A percentile compares a stretch with the other conserved stretches of the same genome.
Evolutionary conservation across 257 asterid species (phyloP).

Genomic region (Marsdenia floribunda): DNA sequence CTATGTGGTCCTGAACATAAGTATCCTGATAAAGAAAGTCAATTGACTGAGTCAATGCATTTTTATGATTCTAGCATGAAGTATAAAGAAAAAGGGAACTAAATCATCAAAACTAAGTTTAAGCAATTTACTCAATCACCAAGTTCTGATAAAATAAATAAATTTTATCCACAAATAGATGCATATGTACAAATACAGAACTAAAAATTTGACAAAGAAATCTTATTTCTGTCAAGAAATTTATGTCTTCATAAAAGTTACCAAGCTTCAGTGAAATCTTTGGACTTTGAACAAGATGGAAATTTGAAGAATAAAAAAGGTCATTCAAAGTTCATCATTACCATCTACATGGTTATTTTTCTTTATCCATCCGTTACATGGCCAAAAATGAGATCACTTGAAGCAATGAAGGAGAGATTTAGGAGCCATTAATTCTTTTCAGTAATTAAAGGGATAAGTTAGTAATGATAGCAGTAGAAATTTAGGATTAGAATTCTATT

Average conservation of each 20-base stretch:
- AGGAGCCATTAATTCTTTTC: too few relatives aligned
- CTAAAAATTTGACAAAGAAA: not conserved
- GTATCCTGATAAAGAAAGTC: constrained; percentile 40
- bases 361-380: not conserved
- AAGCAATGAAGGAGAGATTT: too few relatives aligned
- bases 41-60: too few relatives aligned
- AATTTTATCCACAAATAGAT: not conserved
- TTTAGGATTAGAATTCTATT: too few relatives aligned
- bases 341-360: not conserved
- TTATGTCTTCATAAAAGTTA: not conserved
- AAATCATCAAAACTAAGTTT: too few relatives aligned
- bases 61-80: too few relatives aligned
- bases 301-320: not conserved
- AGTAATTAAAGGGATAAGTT: too few relatives aligned
- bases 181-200: not conserved
- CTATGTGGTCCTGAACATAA: constrained; percentile 42
- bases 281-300: not conserved
- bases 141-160: not conserved
- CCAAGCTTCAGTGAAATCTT: not conserved
- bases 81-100: too few relatives aligned
- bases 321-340: too few relatives aligned
- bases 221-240: not conserved
- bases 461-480: too few relatives aligned
- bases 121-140: constrained; percentile 7
- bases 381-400: not conserved